Evolutionary conservation across 306 rosid genomes (phyloP).

Genomic region (Lathyrus oleraceus): DNA sequence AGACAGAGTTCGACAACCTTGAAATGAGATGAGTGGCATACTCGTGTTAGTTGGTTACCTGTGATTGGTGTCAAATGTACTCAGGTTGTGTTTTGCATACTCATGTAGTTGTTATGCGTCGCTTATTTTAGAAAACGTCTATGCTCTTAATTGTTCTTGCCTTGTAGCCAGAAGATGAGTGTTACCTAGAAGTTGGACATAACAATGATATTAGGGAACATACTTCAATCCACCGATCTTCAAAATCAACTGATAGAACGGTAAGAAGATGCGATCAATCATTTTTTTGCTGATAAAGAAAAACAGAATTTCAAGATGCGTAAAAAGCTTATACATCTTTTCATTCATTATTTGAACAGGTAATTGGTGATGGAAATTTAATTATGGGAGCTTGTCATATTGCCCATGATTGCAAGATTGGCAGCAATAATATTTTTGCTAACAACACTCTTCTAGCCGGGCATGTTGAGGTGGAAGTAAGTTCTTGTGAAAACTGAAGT

Average conservation of each 20-base stretch:
- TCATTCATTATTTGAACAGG: conserved; percentile 51
- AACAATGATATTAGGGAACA: conserved; percentile 82
- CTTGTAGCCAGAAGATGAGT: conserved; percentile 77
- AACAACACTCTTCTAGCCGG: conserved; percentile 90
- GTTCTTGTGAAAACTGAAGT: conserved; percentile 31
- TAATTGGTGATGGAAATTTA: conserved; percentile 80
- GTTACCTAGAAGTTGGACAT: conserved; percentile 86
- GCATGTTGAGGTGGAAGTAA: conserved; percentile 86
- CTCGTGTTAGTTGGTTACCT: no score
- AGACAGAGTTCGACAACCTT: background rate
- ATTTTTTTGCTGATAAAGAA: background rate
- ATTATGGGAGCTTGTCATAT: conserved; percentile 97
- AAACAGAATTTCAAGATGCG: background rate
- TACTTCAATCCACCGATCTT: conserved; percentile 86
- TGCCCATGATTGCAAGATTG: conserved; percentile 95
- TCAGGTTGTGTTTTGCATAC: background rate
- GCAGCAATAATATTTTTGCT: conserved; percentile 76
- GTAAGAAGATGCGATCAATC: conserved; percentile 51
- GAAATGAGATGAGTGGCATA: background rate
- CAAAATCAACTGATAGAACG: conserved; percentile 75
- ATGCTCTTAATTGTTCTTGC: conserved; percentile 26
- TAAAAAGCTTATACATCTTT: conserved; percentile 12
- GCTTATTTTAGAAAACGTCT: conserved; percentile 21
- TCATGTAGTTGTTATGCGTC: conserved; percentile 19
- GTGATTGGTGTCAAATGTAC: background rate